Evolutionary conservation across 1,284 basidiomycete species (phyloP), one percentile per base, ranked within the genome.

Genomic region (Cryptococcus sp.): DNA sequence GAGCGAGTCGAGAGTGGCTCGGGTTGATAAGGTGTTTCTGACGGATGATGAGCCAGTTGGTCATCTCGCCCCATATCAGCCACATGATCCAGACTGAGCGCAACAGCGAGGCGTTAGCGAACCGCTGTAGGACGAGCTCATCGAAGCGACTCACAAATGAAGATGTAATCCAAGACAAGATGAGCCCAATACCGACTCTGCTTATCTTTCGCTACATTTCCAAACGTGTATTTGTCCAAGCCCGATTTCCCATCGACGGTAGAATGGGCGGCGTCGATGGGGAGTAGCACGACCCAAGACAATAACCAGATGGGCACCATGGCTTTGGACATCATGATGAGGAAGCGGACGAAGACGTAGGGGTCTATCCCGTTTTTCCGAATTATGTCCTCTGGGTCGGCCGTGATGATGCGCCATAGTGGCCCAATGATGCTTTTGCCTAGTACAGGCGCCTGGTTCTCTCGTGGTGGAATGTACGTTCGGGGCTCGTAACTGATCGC

Each of bases 321-420:
- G 27, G 89, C 85, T 69, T 83, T 83, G 60, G 86, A 78, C 67
- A 86, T 81, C 72, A 88, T 81, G 62, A 84, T 83, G 45, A 90
- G 77, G 73, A 86, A 91, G 17, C 82, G 79, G 54, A 85, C 76
- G 68, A 89, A 89, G 81, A 89, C 85, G 77, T 85, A 91, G 62
- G 88, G 87, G 71, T 91, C 89, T 40, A 78, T 75, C 0, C 78
- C 78, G 52, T 78, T 80, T 65, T 78, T 79, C 15, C 63, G 22
- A 16, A 78, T 63, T 30, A 81, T 87, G 5, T 83, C 82, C 19
- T 81, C 76, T 1, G 76, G 71, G 58, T 80, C 76, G 55, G 77
- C 72, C 62, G 61, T 20, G 89, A 58, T 55, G 56, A 78, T 75
- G 15, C 57, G 57, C 72, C 72, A 77, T 51, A 79, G 27, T 22